Base-by-base conservation (phyloP, 108 stramenopile species). In the Bacterosira constricta region DNA sequence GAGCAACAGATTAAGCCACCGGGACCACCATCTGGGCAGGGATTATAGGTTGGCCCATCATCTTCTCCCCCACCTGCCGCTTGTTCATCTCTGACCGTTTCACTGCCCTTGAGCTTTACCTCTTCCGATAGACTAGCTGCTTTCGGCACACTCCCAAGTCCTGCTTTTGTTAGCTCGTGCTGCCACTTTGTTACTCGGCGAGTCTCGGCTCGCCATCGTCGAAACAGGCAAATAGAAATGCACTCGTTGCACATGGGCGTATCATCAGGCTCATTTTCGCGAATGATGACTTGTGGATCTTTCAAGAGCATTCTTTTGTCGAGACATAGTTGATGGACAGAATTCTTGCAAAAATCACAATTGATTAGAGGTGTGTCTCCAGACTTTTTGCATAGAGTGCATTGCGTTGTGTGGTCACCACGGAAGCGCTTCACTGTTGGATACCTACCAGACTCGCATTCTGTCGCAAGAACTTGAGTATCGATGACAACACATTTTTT, bases 1-100 rank as follows among this genome's bases (percentile, higher is more conserved):
- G 85, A 42, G 56, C 94, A 95, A 58, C 94, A 95, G 66, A 91
- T 88, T 12, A 91, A 73, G 11, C 94, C 94, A 18, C 89, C 88
- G 6, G 94, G 88, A 11, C 94, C 93, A n/a, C 88, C 90, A 37
- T 42, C 75, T n/a, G 91, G 88, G 77, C 94, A 95, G 9, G 82
- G 41, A 57, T 77, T 46, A 44, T 81, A 58, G 35, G 63, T 79
- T 61, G 35, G 59, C 26, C 38, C 39, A 17, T 65, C 69, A 2
- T 68, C 72, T 45, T 68, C 60, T 17, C 30, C 31, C n/a, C 42
- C 29, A 29, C 21, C 59, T 12, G 21, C 10, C 25, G 46, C 35
- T 15, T 35, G 34, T 18, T 53, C 64, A 36, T 60, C 69, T n/a
- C 56, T 50, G 30, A 66, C 59, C 49, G 29, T 20, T 25, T 37